Base-by-base conservation (phyloP, 495 filamentous ascomycete genomes). In the Penicillium macrosclerotiorum region DNA sequence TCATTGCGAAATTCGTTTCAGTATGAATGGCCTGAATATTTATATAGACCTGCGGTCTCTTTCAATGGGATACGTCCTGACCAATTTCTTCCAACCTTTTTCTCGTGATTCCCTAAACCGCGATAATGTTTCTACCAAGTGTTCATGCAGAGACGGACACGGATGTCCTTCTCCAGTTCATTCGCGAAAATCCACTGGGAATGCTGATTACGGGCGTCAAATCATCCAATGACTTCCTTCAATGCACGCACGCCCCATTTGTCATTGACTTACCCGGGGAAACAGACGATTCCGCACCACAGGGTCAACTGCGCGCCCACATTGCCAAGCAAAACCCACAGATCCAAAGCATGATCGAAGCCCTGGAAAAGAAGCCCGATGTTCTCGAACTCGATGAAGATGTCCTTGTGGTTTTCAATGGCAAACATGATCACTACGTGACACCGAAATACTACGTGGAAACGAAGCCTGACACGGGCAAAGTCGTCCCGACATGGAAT, bases 401-500 rank as follows among this genome's bases (percentile, higher is more conserved):
- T 25, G 61, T 69, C 3, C 38, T 79, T 24, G 59, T 83, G 2
- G 64, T 82, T 11, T 84, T 84, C 62, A 81, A 65, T 13, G 65
- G 65, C 1, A 59, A 72, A 0, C 49, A 62, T 1, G 68, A 81
- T 24, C 72, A 78, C 57, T 84, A 84, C 49, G 71, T 84, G 26
- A 78, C 78, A 8, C 79, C 80, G 6, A 75, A 81, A 32, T 82
- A 80, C 61, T 84, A 81, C 59, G 67, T 60, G 8, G 71, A 77
- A 48, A 78, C 79, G 6, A 82, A 82, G 49, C 77, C 74, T 1
- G 55, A 39, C 3, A 78, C 72, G 0, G 77, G 69, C 4, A 83
- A 82, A 48, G 78, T 82, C 1, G 79, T 80, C 3, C 78, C 78
- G 1, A 84, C 80, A 4, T 83, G 80, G 80, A 77, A 82, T 52